Percentiles rank a stretch among this genome's conserved stretches.
Evolutionary conservation across 768 basidiomycete genomes (phyloP).

Genomic region (Mycena vitilis): DNA sequence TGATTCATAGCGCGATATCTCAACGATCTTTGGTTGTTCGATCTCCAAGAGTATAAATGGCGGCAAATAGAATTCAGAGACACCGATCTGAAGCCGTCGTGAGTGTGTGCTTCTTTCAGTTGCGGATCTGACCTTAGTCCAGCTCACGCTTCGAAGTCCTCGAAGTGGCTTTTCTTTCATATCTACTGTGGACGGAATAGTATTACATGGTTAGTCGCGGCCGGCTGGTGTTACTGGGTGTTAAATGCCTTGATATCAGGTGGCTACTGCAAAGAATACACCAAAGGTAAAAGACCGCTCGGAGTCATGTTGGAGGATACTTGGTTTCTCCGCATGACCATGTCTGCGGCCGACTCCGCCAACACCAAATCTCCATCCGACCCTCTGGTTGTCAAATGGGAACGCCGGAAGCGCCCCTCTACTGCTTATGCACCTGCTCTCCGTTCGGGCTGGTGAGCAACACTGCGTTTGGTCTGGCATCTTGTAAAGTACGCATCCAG

Average conservation of each 20-base stretch:
- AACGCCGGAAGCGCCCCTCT: constrained; percentile 77
- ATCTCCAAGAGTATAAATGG: constrained; percentile 90
- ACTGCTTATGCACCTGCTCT: constrained; percentile 78
- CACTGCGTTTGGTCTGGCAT: not conserved
- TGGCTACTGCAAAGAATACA: constrained; percentile 92
- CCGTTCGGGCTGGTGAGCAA: constrained; percentile 71
- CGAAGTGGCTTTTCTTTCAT: constrained; percentile 90
- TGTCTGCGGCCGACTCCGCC: constrained; percentile 36
- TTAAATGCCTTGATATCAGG: constrained; percentile 52
- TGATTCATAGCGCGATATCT: constrained; percentile 73
- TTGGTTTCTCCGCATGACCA: constrained; percentile 72
- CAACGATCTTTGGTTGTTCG: constrained; percentile 88
- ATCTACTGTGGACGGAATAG: constrained; percentile 78
- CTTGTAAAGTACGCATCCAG: not conserved
- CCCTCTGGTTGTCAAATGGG: constrained; percentile 80
- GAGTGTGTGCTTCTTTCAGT: constrained; percentile 38
- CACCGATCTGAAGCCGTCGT: constrained; percentile 82
- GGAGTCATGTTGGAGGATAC: constrained; percentile 93
- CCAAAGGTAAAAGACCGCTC: constrained; percentile 84
- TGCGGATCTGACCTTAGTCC: constrained; percentile 7
- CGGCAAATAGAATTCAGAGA: constrained; percentile 78
- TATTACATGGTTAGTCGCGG: constrained; percentile 72
- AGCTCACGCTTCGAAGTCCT: constrained; percentile 54
- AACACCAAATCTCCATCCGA: constrained; percentile 56
- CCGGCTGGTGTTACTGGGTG: not conserved